phyloP scores from a whole-genome alignment of 2,329 filamentous ascomycete genomes.

The Leptographium radiaticola region DNA sequence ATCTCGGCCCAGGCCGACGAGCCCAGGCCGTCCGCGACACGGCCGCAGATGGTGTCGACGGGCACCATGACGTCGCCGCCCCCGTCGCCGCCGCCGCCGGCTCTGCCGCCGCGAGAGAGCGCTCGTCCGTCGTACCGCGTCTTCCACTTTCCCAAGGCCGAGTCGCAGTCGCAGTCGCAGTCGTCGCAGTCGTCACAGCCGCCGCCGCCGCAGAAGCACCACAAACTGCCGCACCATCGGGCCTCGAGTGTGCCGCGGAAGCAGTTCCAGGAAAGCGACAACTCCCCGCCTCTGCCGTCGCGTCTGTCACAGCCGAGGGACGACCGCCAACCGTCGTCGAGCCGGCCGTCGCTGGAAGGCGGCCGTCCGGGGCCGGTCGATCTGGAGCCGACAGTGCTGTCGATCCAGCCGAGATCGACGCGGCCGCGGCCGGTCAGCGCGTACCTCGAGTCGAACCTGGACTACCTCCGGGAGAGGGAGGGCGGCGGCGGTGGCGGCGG shows the following conservation, averaged over 20 bases:
- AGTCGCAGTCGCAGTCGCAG: conserved; percentile 19
- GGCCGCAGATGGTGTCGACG: conserved; percentile 35
- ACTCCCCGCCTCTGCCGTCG: conserved; percentile 17
- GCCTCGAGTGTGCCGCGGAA: conserved; percentile 24
- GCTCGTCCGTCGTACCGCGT: conserved; percentile 25
- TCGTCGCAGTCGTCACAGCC: not conserved
- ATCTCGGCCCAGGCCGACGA: conserved; percentile 32
- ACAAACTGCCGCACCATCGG: conserved; percentile 12
- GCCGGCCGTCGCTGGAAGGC: conserved; percentile 58
- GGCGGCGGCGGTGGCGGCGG: not conserved
- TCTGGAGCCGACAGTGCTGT: conserved; percentile 41
- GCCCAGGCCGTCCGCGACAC: conserved; percentile 8
- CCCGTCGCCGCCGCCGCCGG: conserved; percentile 32
- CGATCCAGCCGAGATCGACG: conserved; percentile 23
- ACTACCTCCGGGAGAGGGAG: conserved; percentile 71
- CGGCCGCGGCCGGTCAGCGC: conserved; percentile 67
- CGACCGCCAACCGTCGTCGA: conserved; percentile 32
- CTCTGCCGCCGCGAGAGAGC: conserved; percentile 25
- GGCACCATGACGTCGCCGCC: conserved; percentile 69
- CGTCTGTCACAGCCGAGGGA: conserved; percentile 20
- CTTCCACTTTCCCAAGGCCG: conserved; percentile 25
- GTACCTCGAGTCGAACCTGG: conserved; percentile 69
- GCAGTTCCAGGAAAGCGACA: conserved; percentile 2
- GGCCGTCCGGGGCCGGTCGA: conserved; percentile 52
- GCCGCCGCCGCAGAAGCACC: not conserved